Base-by-base conservation (phyloP, 2,329 filamentous ascomycete species). In the Penicillium sclerotiorum region DNA sequence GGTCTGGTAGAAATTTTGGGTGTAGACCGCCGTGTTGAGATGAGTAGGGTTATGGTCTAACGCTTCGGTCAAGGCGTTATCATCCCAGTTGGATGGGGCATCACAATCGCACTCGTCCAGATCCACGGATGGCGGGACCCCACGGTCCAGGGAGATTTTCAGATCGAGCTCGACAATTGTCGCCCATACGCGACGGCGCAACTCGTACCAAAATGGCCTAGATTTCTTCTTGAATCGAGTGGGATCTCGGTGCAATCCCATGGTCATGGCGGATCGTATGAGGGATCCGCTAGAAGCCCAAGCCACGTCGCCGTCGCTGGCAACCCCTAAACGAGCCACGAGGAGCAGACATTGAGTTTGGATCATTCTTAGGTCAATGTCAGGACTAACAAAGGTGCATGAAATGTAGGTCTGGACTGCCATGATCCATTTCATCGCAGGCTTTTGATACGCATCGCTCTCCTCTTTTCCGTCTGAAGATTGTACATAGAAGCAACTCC, bases 111-210 rank as follows among this genome's bases (percentile, higher is more conserved):
- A 69, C 49, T 71, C 67, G 5, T 69, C 62, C 18, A 69, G 45
- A 32, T 68, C 66, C 17, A 71, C 60, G 4, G 64, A 65, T 2
- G 68, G 65, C 1, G 63, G 57, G 23, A 71, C 61, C 0, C 71
- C 71, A 7, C 63, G 59, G 30, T 70, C 65, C 6, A 73, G 50
- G 1, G 70, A 66, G 2, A 68, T 64, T 47, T 72, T 68, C 17
- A 76, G 50, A 41, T 73, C 70, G 22, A 75, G 53, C 50, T 77
- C 72, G 9, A 76, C 48, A 8, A 76, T 68, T 0, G 73, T 74
- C n/a, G 68, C 65, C 74, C 74, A 77, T 3, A 77, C 47, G n/a
- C 73, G 66, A 15, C 74, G 68, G 13, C 73, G 71, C 64, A 77
- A 73, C 49, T 78, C 75, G 0, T 53, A 58, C 78, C 47, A 77